Evolutionary conservation across 352 stramenopile species (phyloP), one percentile per base, ranked within the genome.

Genomic region (Phytophthora megakarya): DNA sequence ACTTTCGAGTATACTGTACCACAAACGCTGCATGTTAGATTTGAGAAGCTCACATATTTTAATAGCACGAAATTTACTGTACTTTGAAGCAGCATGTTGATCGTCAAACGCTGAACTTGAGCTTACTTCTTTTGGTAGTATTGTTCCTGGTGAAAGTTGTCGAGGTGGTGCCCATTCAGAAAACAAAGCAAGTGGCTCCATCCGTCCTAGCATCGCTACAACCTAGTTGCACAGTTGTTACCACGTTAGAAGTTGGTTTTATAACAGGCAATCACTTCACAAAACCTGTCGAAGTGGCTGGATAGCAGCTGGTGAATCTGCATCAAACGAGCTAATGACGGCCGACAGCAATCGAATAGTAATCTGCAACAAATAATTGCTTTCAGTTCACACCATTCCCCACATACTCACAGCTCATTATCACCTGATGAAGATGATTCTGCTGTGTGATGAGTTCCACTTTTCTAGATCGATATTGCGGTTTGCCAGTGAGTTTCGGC

Each of bases 381-480:
- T 22, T 52, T 28, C 35, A 30, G 30, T 6, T 44, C 19, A 13
- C 21, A 54, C 37, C 22, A 22, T 0, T 30, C 6, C 52, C 18
- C 23, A 15, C 13, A 43, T 48, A 12, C 25, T 5, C 25, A 46
- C 10, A 42, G 3, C n/a, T 21, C 33, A 65, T 23, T 37, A n/a
- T 38, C 38, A 95, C 85, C 69, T 95, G 85, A 47, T 94, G 78
- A 3, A 93, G 51, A 61, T 94, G 78, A 44, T 95, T 94, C 42
- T 92, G 82, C 42, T 93, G 71, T 12, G 70, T 81, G 18, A 90
- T 46, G 10, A 80, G 32, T 19, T 86, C 68, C 11, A 85, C 43
- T 10, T 72, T 63, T 10, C 84, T 76, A 18, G 75, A 69, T 45
- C 84, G 77, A 52, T 95, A 96, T 63, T 87, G 85, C 35, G 76